Conservation (phyloP, 2,329 filamentous ascomycete genomes). For the Cordyceps cicadae region DNA sequence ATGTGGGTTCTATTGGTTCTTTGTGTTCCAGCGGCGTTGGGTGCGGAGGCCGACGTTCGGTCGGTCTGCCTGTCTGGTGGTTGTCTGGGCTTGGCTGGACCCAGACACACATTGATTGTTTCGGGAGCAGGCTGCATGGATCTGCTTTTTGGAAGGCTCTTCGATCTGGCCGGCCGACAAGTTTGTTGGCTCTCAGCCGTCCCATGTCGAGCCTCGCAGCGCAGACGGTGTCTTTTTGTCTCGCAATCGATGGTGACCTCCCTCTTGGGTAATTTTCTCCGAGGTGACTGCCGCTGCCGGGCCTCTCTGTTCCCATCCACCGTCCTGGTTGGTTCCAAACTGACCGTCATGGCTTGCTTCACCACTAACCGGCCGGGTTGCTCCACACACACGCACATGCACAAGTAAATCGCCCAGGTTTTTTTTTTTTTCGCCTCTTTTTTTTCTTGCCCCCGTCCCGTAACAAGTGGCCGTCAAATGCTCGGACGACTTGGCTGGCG, state of each 20-base stretch:
- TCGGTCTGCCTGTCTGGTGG: background rate
- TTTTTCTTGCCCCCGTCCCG: background rate
- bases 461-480: background rate
- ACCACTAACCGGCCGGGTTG: background rate
- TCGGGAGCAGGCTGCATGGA: background rate
- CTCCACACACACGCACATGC: constrained; percentile 1
- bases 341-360: background rate
- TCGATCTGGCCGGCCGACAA: background rate
- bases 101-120: constrained; percentile 5
- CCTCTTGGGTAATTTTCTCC: background rate
- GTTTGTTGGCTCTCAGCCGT: background rate
- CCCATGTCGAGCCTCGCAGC: background rate
- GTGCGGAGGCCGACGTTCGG: constrained; percentile 6
- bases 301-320: background rate
- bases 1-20: constrained; percentile 12
- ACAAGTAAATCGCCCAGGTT: background rate
- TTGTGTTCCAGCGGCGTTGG: background rate
- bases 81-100: background rate
- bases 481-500: background rate
- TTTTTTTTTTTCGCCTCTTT: background rate
- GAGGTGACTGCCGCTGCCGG: background rate
- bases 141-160: background rate
- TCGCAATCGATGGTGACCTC: background rate
- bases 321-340: background rate
- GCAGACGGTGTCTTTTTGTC: background rate